phyloP scores from a whole-genome alignment of 148 eudicot species.

The Polygonum maritimum region DNA sequence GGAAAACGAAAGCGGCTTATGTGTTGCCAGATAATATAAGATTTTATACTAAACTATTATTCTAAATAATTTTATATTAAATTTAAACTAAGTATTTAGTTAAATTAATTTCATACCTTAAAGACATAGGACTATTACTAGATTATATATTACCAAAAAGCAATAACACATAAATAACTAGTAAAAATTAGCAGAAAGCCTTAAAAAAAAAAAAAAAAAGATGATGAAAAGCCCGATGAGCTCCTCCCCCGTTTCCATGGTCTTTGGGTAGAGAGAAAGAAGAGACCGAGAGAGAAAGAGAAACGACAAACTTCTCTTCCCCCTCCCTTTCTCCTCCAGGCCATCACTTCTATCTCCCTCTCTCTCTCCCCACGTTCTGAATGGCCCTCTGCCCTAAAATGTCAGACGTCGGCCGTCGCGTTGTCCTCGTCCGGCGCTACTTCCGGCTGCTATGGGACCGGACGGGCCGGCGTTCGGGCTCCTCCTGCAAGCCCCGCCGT shows the following conservation, averaged over 20 bases:
- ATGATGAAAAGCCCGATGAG: neutral
- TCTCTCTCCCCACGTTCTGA: neutral
- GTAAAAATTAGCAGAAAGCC: neutral
- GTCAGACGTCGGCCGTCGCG: conserved; percentile 17
- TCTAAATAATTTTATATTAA: too few species aligned
- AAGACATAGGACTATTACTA: too few species aligned
- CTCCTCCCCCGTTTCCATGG: conserved; percentile 1
- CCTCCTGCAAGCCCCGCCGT: conserved; percentile 15
- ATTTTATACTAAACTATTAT: neutral
- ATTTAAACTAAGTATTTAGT: too few species aligned
- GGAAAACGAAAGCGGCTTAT: too few species aligned
- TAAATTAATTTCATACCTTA: too few species aligned
- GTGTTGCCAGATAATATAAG: neutral
- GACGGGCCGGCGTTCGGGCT: neutral
- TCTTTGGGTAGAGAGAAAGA: conserved; percentile 4
- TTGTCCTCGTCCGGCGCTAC: conserved; percentile 17
- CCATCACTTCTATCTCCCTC: conserved; percentile 8
- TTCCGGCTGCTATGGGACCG: conserved; percentile 21
- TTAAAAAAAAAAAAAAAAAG: neutral
- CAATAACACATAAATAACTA: neutral
- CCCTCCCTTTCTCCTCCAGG: conserved; percentile 10
- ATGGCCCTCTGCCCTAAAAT: conserved; percentile 19
- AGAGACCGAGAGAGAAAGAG: conserved; percentile 9
- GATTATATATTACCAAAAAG: too few species aligned
- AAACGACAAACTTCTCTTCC: neutral